These are phyloP conservation scores for Penicillium pancosmium DNA, from an alignment of 495 filamentous ascomycete genomes.

Conservation along the genomic window DNA sequence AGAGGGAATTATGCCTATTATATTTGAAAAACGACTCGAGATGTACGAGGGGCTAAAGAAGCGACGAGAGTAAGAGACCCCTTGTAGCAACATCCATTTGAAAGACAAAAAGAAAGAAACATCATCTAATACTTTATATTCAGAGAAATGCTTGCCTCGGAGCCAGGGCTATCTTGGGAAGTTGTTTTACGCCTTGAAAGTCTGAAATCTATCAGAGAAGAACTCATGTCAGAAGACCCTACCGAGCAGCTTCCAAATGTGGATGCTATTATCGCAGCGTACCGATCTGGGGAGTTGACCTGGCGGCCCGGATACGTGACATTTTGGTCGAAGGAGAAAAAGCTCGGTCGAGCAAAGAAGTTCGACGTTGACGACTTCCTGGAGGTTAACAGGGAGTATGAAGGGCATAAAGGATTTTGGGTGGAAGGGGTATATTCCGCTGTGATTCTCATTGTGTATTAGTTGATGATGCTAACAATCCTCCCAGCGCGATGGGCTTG, in stretches of 20 bases:
- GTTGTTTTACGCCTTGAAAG: neutral
- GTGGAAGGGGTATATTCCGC: slow-evolving; percentile 44
- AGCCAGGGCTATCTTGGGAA: neutral
- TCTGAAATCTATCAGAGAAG: neutral
- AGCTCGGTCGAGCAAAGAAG: neutral
- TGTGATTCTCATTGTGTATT: neutral
- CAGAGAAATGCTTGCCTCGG: neutral
- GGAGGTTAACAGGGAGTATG: neutral
- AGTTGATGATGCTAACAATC: neutral
- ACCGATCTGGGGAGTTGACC: neutral
- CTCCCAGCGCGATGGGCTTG: neutral
- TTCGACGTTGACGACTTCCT: neutral
- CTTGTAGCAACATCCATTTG: neutral
- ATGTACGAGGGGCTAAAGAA: neutral
- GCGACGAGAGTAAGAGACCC: neutral
- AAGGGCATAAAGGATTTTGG: neutral
- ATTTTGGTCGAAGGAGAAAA: neutral
- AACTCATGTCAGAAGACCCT: slow-evolving; percentile 10
- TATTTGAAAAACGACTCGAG: neutral
- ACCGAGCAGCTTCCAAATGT: neutral
- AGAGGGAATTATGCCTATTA: neutral
- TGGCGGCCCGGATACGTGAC: neutral
- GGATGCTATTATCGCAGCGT: neutral
- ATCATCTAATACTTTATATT: neutral
- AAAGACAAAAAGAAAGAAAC: too few species aligned